These are phyloP conservation scores for Pittosporum tobira DNA, from an alignment of 129 eudicot species.

Conservation along the genomic window DNA sequence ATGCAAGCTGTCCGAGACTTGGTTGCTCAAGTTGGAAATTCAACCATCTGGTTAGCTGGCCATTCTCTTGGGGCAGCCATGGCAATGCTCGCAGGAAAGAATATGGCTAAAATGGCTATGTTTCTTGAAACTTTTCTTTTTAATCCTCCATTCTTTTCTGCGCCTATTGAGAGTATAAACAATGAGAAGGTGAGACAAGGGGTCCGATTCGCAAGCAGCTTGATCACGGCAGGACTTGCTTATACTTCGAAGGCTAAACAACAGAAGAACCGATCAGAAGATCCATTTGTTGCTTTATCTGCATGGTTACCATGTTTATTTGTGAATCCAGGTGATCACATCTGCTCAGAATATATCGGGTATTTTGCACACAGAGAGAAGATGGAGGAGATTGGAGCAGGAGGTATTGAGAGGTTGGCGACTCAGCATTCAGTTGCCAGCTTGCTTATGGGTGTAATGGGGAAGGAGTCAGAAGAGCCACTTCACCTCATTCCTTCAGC, in stretches of 20 bases:
- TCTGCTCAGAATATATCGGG: constrained; percentile 83
- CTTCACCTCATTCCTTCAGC: constrained; percentile 87
- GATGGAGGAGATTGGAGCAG: constrained; percentile 88
- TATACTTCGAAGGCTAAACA: constrained; percentile 42
- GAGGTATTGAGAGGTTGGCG: constrained; percentile 68
- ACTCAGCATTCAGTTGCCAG: constrained; percentile 80
- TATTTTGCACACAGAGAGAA: constrained; percentile 75
- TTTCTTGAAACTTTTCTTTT: constrained; percentile 70
- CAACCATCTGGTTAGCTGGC: constrained; percentile 74
- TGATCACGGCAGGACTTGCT: constrained; percentile 92
- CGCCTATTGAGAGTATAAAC: constrained; percentile 79
- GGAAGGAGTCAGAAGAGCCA: constrained; percentile 66
- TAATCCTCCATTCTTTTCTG: constrained; percentile 82
- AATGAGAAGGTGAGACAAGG: constrained; percentile 67
- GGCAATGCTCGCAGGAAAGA: constrained; percentile 84
- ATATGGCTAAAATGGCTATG: constrained; percentile 55
- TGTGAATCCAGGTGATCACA: constrained; percentile 75
- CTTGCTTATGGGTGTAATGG: constrained; percentile 47
- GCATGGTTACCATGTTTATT: constrained; percentile 64
- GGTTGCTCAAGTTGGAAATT: constrained; percentile 53
- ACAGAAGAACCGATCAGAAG: constrained; percentile 27
- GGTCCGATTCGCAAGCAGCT: constrained; percentile 75
- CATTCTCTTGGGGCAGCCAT: constrained; percentile 91
- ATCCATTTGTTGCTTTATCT: constrained; percentile 44
- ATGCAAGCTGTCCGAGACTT: constrained; percentile 52